These are phyloP conservation scores for Thelonectria discophora DNA, from an alignment of 2,329 filamentous ascomycete genomes.

Conservation along the genomic window DNA sequence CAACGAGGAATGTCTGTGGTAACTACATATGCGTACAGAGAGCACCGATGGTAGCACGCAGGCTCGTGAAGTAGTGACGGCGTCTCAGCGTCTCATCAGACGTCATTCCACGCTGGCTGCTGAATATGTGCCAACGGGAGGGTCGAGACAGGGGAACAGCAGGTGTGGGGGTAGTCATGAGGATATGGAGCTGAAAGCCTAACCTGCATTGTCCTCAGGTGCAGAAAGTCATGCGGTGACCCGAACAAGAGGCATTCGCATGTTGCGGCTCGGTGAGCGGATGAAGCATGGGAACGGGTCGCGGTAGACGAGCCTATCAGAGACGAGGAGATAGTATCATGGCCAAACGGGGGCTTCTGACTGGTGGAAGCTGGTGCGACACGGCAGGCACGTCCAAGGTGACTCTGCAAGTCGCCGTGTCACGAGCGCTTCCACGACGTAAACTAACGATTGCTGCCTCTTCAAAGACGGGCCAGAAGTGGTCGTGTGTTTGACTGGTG, in stretches of 20 bases:
- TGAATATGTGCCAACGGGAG: not conserved
- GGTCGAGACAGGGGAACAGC: not conserved
- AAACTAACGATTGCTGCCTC: too few species aligned
- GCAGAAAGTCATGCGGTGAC: not conserved
- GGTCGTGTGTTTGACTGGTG: too few species aligned
- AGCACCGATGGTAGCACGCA: too few species aligned
- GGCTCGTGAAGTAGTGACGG: not conserved
- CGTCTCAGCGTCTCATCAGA: not conserved
- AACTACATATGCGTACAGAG: too few species aligned
- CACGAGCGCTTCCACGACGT: not conserved
- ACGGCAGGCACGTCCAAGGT: not conserved
- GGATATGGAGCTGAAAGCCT: not conserved
- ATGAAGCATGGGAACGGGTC: slow-evolving; percentile 7
- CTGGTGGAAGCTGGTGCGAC: slow-evolving; percentile 1
- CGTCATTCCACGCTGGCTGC: not conserved
- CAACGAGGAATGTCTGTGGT: too few species aligned
- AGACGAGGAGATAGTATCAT: slow-evolving; percentile 9
- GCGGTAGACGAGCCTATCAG: slow-evolving; percentile 15
- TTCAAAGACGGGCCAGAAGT: too few species aligned
- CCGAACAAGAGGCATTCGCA: not conserved
- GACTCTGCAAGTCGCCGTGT: not conserved
- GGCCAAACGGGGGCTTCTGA: slow-evolving; percentile 6
- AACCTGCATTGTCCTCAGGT: not conserved
- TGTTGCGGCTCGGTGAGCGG: slow-evolving; percentile 19
- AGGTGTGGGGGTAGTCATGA: not conserved